These are phyloP conservation scores for Phenoliferia sp. DNA, from an alignment of 1,284 basidiomycete species.

Conservation along the genomic window DNA sequence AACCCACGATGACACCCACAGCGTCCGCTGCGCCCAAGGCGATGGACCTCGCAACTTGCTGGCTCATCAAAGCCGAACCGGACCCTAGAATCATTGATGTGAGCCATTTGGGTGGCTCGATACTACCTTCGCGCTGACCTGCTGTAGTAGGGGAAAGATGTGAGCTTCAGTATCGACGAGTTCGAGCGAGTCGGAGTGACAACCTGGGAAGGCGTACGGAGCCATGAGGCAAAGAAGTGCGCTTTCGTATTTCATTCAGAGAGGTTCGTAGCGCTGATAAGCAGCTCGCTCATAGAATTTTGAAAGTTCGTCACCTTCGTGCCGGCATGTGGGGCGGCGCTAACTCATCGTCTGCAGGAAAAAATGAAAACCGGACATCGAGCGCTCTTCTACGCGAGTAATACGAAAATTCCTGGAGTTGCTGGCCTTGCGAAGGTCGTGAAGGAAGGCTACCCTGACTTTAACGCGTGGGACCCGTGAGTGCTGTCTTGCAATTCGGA, in stretches of 20 bases:
- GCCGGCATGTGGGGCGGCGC: background rate
- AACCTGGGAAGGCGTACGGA: background rate
- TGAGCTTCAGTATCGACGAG: background rate
- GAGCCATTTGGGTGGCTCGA: background rate
- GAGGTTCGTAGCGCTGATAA: background rate
- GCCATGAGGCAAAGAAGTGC: background rate
- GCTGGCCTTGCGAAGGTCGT: background rate
- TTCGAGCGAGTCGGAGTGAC: background rate
- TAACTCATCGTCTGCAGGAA: background rate
- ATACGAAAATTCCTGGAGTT: background rate
- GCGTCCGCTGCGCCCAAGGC: too few relatives aligned
- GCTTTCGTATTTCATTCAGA: background rate
- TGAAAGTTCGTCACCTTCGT: background rate
- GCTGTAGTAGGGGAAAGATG: background rate
- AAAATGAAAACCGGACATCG: background rate
- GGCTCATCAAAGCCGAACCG: background rate
- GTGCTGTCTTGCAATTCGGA: too few relatives aligned
- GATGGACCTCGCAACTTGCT: too few relatives aligned
- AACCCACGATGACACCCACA: too few relatives aligned
- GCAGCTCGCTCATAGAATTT: background rate
- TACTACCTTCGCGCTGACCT: background rate
- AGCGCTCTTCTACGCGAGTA: background rate
- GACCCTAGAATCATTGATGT: background rate
- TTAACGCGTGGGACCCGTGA: too few relatives aligned
- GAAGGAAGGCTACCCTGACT: too few relatives aligned